Percentiles rank a stretch among this genome's conserved stretches.
Conservation (phyloP, 1,284 basidiomycete genomes). For the Phellinidium pouzarii region DNA sequence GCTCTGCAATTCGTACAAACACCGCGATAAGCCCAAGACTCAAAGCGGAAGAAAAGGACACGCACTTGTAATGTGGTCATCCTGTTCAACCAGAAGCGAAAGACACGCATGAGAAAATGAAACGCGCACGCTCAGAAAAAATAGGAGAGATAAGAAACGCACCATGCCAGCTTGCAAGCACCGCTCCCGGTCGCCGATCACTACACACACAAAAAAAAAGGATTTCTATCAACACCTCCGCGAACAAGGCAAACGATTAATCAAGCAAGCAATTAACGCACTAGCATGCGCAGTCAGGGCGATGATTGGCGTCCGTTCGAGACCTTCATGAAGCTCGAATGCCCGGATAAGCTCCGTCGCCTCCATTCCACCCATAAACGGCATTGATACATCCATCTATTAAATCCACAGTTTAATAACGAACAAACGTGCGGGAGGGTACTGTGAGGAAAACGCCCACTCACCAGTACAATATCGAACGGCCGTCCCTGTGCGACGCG, state of each 20-base stretch:
- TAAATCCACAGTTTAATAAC: too few relatives aligned
- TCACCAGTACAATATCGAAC: constrained; percentile 82
- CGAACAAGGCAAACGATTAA: constrained; percentile 3
- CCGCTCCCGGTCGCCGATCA: constrained; percentile 93
- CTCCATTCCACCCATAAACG: constrained; percentile 93
- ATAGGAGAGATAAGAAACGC: constrained; percentile 19
- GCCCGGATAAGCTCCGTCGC: constrained; percentile 77
- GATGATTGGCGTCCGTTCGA: constrained; percentile 85
- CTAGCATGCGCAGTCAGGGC: constrained; percentile 91
- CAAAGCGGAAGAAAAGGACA: constrained; percentile 15
- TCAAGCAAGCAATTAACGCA: too few relatives aligned
- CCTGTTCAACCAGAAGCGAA: constrained; percentile 28
- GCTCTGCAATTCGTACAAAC: constrained; percentile 41
- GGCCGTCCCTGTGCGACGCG: constrained; percentile 65
- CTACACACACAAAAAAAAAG: constrained; percentile 31
- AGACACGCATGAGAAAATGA: not conserved
- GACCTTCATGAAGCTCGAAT: constrained; percentile 72
- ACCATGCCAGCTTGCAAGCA: constrained; percentile 89
- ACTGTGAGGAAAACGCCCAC: constrained; percentile 25
- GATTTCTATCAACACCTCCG: not conserved
- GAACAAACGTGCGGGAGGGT: too few relatives aligned
- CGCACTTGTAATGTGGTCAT: constrained; percentile 72
- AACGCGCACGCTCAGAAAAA: too few relatives aligned
- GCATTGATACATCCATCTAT: constrained; percentile 98
- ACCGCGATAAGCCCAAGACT: constrained; percentile 5